Evolutionary conservation across 768 basidiomycete genomes (phyloP).

Genomic region (Hericium rajendrae): DNA sequence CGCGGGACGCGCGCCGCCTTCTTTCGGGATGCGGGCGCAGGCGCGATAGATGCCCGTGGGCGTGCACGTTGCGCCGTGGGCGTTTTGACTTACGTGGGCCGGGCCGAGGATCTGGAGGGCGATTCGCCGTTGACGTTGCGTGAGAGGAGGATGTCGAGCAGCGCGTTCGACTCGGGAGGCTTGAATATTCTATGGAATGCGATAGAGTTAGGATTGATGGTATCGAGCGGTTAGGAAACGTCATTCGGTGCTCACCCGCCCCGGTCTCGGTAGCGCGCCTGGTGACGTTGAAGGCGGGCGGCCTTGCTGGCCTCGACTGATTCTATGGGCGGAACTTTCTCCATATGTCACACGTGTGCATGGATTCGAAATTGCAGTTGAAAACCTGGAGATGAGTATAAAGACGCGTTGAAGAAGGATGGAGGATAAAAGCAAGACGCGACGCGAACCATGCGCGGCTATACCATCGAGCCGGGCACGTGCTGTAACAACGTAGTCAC

Average conservation of each 20-base stretch:
- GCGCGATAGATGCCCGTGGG: neutral
- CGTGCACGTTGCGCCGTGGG: neutral
- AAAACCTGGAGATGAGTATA: neutral
- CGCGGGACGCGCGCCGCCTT: neutral
- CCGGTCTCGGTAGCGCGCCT: constrained; percentile 56
- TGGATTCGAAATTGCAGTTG: no score
- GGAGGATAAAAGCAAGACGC: neutral
- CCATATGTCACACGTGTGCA: neutral
- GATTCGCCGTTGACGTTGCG: constrained; percentile 38
- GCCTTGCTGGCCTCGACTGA: constrained; percentile 52
- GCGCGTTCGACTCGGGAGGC: constrained; percentile 38
- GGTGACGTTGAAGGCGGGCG: constrained; percentile 49
- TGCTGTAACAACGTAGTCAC: no score
- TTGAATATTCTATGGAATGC: constrained; percentile 36
- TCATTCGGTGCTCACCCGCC: constrained; percentile 20
- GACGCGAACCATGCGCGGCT: neutral
- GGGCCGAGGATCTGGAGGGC: constrained; percentile 25
- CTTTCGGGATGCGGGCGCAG: neutral
- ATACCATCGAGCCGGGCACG: neutral
- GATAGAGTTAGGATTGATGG: neutral
- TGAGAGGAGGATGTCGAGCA: constrained; percentile 44
- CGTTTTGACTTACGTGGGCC: neutral
- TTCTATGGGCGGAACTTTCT: constrained; percentile 12
- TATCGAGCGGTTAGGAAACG: no score
- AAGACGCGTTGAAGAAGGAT: neutral